Evolutionary conservation across 441 rosid genomes (phyloP), one percentile per base, ranked within the genome.

Genomic region (Erodium trifolium): DNA sequence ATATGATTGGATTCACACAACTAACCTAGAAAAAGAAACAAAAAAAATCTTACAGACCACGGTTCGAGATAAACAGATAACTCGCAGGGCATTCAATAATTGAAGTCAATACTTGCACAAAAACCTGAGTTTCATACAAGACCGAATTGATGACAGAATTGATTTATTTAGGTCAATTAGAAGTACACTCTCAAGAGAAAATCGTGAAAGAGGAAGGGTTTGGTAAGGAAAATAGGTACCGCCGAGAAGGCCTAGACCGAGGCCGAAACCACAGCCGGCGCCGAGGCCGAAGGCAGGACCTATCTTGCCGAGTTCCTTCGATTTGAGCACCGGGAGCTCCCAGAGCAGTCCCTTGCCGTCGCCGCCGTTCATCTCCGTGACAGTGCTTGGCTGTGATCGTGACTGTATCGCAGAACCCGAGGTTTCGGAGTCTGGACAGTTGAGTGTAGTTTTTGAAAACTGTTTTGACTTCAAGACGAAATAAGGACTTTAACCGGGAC

Each of bases 281-380:
- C 97, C 97, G 62, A 86, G 68, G 29, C 96, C 97, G 62, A 91
- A 88, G 70, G 88, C 96, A 1, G 97, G 97, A 63, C 93, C 97
- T 16, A 88, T 71, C 77, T 78, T 91, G 0, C 96, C 95, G 0
- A 91, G 47, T 27, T 88, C 87, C 74, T 78, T 88, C 18, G 91
- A 65, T 63, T 79, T 78, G 2, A 87, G 77, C n/a, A 77, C 85
- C 4, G 93, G 96, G 78, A 93, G 97, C 84, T 83, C 89, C 97
- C 95, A 91, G 12, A 93, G 82, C 65, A 85, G 64, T 19, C 92
- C 93, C 66, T 68, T 80, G 3, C 84, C 88, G 5, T 77, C 90
- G 2, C 65, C 77, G 18, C 37, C 75, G 35, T 68, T 75, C 80
- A 73, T 79, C 47, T 72, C 66, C 62, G 35, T 68, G 66, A 63